phyloP scores from a whole-genome alignment of 768 basidiomycete genomes.

The Sporobolomyces phaffii region DNA sequence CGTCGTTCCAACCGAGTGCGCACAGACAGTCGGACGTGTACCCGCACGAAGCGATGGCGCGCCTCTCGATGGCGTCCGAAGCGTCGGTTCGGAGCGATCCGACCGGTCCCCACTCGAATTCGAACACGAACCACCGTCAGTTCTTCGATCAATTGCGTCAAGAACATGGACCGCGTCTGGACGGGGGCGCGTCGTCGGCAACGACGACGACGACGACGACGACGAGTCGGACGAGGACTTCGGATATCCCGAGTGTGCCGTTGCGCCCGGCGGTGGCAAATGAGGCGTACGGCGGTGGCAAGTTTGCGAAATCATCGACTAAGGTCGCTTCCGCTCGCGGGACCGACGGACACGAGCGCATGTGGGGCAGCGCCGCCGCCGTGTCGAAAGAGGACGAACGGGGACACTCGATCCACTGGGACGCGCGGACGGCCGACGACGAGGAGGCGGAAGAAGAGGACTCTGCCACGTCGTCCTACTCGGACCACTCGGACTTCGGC shows the following conservation, averaged over 20 bases:
- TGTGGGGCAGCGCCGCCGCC: background rate
- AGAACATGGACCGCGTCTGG: background rate
- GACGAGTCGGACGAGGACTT: background rate
- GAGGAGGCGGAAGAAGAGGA: background rate
- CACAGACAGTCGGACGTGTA: background rate
- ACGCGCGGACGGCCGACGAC: background rate
- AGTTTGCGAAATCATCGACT: background rate
- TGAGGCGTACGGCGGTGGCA: background rate
- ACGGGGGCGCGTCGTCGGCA: too few species aligned
- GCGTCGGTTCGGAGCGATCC: background rate
- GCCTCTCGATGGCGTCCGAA: conserved; percentile 11
- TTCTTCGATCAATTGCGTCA: conserved; percentile 23
- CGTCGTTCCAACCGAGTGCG: background rate
- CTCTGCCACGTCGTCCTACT: background rate
- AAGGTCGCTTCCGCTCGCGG: conserved; percentile 1
- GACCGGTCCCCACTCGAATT: background rate
- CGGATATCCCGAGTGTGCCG: background rate
- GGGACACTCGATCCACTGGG: background rate
- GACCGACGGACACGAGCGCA: background rate
- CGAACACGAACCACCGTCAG: conserved; percentile 13
- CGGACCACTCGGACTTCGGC: background rate
- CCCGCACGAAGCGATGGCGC: background rate
- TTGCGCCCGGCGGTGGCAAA: background rate
- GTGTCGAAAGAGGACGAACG: conserved; percentile 8
- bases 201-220: too few species aligned